These are phyloP conservation scores for Polygonum maritimum DNA, from an alignment of 148 eudicot species.

Conservation along the genomic window DNA sequence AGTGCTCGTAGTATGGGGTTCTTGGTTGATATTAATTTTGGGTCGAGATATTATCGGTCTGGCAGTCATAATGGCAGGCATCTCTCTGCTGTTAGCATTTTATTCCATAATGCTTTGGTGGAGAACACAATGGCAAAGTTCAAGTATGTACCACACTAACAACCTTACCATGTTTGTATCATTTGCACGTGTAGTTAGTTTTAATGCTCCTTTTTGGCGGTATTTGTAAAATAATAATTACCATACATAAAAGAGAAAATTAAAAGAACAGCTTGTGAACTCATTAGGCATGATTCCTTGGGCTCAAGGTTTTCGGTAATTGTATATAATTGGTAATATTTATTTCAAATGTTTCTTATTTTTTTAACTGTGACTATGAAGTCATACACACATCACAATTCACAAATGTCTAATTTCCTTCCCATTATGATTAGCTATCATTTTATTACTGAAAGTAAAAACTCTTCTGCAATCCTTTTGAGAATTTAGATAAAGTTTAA, in stretches of 20 bases:
- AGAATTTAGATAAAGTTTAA: not conserved
- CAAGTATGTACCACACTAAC: slow-evolving; percentile 44
- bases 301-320: not conserved
- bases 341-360: not conserved
- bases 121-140: slow-evolving; percentile 99
- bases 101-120: slow-evolving; percentile 99
- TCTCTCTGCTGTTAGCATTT: slow-evolving; percentile 88
- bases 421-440: not conserved
- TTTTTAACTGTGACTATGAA: not conserved
- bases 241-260: not conserved
- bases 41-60: slow-evolving; percentile 78
- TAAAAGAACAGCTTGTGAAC: not conserved
- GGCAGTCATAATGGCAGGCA: slow-evolving; percentile 90
- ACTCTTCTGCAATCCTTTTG: not conserved
- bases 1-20: slow-evolving; percentile 67
- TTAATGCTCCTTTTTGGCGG: not conserved
- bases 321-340: not conserved
- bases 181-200: not conserved
- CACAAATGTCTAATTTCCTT: not conserved
- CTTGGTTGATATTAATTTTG: slow-evolving; percentile 65
- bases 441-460: not conserved
- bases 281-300: not conserved
- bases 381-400: not conserved
- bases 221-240: not conserved
- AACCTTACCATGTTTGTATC: not conserved